These are phyloP conservation scores for Globisporangium alternatum DNA, from an alignment of 352 stramenopile genomes.

Conservation along the genomic window DNA sequence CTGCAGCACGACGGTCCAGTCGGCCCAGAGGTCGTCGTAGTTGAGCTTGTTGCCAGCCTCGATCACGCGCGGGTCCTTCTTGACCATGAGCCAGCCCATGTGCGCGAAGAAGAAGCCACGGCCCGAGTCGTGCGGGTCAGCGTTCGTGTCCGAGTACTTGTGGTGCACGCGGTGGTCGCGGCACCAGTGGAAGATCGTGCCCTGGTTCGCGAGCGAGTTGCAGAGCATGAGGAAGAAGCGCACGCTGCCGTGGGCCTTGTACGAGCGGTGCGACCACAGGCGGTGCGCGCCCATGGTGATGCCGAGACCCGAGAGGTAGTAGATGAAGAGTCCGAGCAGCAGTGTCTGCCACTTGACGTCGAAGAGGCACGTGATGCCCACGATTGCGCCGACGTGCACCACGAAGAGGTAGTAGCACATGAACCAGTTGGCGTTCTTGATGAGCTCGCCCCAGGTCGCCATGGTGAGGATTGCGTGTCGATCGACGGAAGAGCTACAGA, in stretches of 20 bases:
- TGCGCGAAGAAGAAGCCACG: constrained; percentile 99
- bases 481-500: background rate
- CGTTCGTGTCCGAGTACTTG: constrained; percentile 97
- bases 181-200: constrained; percentile 97
- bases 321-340: constrained; percentile 89
- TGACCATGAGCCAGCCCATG: constrained; percentile 98
- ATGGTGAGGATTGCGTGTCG: constrained; percentile 3
- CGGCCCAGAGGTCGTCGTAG: constrained; percentile 95
- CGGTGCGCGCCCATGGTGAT: constrained; percentile 98
- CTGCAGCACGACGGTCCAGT: constrained; percentile 95
- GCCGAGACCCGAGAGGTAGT: constrained; percentile 94
- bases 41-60: constrained; percentile 92
- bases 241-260: constrained; percentile 91
- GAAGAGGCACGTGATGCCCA: constrained; percentile 86
- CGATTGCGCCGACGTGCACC: constrained; percentile 90
- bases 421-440: constrained; percentile 95
- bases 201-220: constrained; percentile 98
- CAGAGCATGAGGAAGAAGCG: constrained; percentile 97
- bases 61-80: constrained; percentile 94
- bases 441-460: constrained; percentile 17
- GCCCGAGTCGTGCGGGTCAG: constrained; percentile 94
- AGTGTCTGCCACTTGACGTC: constrained; percentile 87
- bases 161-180: constrained; percentile 98
- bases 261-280: constrained; percentile 96
- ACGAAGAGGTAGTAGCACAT: constrained; percentile 97